These are phyloP conservation scores for Nakataea oryzae DNA, from an alignment of 2,329 filamentous ascomycete species.

Conservation along the genomic window DNA sequence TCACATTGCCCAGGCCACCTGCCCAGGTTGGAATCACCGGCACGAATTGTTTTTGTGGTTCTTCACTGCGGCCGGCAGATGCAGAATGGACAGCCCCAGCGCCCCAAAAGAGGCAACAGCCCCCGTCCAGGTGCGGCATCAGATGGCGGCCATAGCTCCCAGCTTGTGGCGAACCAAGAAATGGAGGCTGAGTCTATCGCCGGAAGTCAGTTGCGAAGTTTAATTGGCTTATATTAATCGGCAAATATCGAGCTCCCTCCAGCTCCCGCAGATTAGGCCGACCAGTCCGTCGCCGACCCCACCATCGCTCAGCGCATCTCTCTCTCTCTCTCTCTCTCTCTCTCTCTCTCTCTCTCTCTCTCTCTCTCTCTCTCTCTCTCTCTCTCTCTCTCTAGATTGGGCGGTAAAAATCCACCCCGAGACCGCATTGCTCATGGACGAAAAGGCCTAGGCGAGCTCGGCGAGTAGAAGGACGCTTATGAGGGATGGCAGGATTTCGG, in stretches of 20 bases:
- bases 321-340: not conserved
- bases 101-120: not conserved
- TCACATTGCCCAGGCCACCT: not conserved
- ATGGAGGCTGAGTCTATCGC: not conserved
- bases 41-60: not conserved
- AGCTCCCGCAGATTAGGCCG: not conserved
- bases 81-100: not conserved
- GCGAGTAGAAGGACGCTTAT: not conserved
- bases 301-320: not conserved
- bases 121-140: not conserved
- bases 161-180: not conserved
- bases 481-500: not conserved
- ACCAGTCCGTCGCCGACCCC: not conserved
- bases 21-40: not conserved
- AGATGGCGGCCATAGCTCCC: no score
- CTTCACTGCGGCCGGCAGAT: not conserved
- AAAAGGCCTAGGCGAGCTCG: not conserved
- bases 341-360: not conserved
- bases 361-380: not conserved
- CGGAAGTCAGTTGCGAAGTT: slow-evolving; percentile 4
- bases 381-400: not conserved
- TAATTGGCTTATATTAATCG: slow-evolving; percentile 5
- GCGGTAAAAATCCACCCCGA: not conserved
- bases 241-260: not conserved
- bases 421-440: not conserved